Evolutionary conservation across 1,139 yeast species (phyloP).

Genomic region (Lodderomyces metapsilosis): DNA sequence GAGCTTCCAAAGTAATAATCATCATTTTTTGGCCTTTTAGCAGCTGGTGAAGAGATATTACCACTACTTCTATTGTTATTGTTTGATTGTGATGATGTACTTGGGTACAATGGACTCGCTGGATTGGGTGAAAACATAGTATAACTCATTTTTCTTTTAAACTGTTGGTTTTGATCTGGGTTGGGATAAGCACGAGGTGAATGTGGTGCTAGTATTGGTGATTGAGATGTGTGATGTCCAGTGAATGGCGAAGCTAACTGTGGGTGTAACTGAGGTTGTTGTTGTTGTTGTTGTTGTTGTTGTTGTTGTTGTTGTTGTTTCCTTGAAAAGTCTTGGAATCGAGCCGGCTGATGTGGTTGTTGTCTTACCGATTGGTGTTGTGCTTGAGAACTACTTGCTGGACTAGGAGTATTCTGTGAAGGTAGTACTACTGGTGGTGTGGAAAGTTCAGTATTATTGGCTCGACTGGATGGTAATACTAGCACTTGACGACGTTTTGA

Average conservation of each 20-base stretch:
- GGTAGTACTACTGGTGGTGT: background rate
- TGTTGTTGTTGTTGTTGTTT: background rate
- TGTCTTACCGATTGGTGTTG: background rate
- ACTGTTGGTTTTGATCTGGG: background rate
- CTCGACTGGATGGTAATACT: background rate
- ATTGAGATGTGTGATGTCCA: conserved; percentile 2
- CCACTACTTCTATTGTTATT: conserved; percentile 7
- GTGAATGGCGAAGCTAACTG: conserved; percentile 2
- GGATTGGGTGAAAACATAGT: conserved; percentile 14
- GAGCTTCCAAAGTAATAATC: conserved; percentile 2
- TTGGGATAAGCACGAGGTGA: background rate
- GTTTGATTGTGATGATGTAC: conserved; percentile 3
- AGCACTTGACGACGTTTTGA: background rate
- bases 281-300: background rate
- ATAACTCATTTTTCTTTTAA: conserved; percentile 7
- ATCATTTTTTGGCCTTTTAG: conserved; percentile 4
- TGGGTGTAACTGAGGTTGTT: background rate
- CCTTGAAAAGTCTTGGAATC: background rate
- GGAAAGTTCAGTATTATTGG: background rate
- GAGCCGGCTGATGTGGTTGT: background rate
- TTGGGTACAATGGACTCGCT: conserved; percentile 12
- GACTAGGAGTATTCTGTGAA: background rate
- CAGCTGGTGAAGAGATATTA: conserved; percentile 3
- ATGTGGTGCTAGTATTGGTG: conserved; percentile 1
- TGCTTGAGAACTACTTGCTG: background rate